phyloP scores from a whole-genome alignment of 345 rosid genomes.

The Hypericum perforatum region DNA sequence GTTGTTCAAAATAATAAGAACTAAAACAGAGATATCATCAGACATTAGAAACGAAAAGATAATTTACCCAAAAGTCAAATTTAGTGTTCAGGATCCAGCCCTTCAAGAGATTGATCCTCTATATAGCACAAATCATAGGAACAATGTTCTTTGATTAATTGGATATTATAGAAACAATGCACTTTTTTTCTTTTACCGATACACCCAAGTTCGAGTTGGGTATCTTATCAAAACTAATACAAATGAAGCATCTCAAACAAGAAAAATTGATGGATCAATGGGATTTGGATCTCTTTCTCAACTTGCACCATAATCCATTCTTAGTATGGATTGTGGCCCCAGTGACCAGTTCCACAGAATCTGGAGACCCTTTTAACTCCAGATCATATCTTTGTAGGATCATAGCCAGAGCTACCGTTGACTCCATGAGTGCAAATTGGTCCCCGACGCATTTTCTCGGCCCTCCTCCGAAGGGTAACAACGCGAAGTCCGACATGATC shows the following conservation, averaged over 20 bases:
- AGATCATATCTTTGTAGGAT: conserved; percentile 67
- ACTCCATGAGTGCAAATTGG: conserved; percentile 93
- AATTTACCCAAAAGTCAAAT: too few relatives aligned
- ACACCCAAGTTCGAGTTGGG: too few relatives aligned
- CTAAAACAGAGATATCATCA: too few relatives aligned
- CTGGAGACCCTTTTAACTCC: conserved; percentile 59
- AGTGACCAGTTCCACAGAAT: conserved; percentile 68
- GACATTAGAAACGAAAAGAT: too few relatives aligned
- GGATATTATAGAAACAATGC: too few relatives aligned
- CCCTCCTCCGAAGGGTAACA: conserved; percentile 90
- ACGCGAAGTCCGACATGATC: conserved; percentile 76
- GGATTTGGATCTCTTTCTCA: conserved; percentile 42
- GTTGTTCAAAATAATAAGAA: too few relatives aligned
- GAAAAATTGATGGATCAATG: conserved; percentile 1
- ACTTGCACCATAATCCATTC: conserved; percentile 78
- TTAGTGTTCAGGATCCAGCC: too few relatives aligned
- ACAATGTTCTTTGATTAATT: too few relatives aligned
- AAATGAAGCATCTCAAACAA: not conserved
- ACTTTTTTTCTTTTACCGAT: too few relatives aligned
- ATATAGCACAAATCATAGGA: too few relatives aligned
- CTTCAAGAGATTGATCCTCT: too few relatives aligned
- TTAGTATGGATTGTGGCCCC: conserved; percentile 89
- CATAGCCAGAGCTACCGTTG: conserved; percentile 66
- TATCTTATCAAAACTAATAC: not conserved
- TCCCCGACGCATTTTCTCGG: conserved; percentile 92